Evolutionary conservation across 306 rosid genomes (phyloP).

Genomic region (Castanopsis chinensis): DNA sequence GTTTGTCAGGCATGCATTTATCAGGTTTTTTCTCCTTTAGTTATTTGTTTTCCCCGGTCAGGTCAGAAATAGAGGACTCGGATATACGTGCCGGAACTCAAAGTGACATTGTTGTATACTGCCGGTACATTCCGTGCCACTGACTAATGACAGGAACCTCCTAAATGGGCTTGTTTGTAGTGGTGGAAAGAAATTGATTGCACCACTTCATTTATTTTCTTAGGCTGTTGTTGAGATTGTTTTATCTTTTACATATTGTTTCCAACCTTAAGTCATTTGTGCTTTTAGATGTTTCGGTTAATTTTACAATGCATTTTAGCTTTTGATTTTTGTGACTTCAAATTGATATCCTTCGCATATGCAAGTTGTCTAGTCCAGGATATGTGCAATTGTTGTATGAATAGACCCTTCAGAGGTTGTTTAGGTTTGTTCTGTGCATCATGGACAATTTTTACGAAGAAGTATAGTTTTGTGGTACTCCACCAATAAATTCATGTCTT

Average conservation of each 20-base stretch:
- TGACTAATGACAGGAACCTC: constrained; percentile 25
- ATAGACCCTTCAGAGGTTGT: too few relatives aligned
- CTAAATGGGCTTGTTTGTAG: constrained; percentile 27
- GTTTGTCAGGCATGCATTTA: constrained; percentile 22
- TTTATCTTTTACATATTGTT: not conserved
- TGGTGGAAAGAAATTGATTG: constrained; percentile 34
- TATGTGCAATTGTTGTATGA: not conserved
- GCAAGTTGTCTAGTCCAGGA: not conserved
- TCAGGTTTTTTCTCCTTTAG: constrained; percentile 11
- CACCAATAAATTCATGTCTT: too few relatives aligned
- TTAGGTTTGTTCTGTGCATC: too few relatives aligned
- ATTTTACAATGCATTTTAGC: not conserved
- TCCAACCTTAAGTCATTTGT: not conserved
- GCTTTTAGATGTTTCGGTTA: constrained; percentile 2
- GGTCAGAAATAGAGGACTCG: constrained; percentile 24
- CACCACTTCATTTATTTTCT: constrained; percentile 26
- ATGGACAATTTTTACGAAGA: too few relatives aligned
- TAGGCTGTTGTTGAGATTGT: constrained; percentile 3
- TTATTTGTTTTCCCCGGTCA: constrained; percentile 19
- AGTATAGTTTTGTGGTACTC: too few relatives aligned
- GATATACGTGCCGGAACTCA: constrained; percentile 31
- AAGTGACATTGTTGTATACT: constrained; percentile 49
- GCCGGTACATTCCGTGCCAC: constrained; percentile 27
- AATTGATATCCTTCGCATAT: not conserved
- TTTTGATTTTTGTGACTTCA: not conserved